Percentiles rank a stretch among this genome's conserved stretches.
Conservation (phyloP, 306 rosid species). For the Astragalus membranaceus region DNA sequence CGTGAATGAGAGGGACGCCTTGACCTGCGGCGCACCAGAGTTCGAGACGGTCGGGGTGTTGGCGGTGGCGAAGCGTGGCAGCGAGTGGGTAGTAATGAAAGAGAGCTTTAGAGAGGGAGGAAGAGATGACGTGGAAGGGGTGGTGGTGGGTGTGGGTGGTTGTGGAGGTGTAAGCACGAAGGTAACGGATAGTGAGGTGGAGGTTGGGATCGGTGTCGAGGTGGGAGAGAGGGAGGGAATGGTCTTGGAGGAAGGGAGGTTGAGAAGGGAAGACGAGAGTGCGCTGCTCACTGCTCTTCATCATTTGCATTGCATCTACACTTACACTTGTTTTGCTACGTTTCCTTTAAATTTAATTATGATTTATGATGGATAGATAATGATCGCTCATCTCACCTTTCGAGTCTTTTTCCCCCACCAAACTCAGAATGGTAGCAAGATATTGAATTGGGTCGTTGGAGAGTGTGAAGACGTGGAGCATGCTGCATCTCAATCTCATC, state of each 20-base stretch:
- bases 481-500: too few species aligned
- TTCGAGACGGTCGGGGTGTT: constrained; percentile 33
- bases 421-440: too few species aligned
- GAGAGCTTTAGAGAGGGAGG: constrained; percentile 59
- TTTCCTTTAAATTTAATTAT: too few species aligned
- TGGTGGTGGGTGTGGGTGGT: not conserved
- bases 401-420: too few species aligned
- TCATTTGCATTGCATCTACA: not conserved
- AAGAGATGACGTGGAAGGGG: constrained; percentile 49
- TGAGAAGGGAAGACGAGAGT: constrained; percentile 37
- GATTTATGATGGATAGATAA: too few species aligned
- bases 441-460: too few species aligned
- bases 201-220: constrained; percentile 79
- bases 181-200: constrained; percentile 70
- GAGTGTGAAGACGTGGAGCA: too few species aligned
- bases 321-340: not conserved
- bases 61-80: constrained; percentile 43
- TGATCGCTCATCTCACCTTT: too few species aligned
- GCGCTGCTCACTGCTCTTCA: constrained; percentile 23
- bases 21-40: constrained; percentile 45
- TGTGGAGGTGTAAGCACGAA: constrained; percentile 52
- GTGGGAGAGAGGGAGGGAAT: constrained; percentile 62
- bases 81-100: constrained; percentile 68
- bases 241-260: constrained; percentile 45
- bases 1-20: constrained; percentile 49